Conservation (phyloP, 768 basidiomycete species). For the Mycena venus region DNA sequence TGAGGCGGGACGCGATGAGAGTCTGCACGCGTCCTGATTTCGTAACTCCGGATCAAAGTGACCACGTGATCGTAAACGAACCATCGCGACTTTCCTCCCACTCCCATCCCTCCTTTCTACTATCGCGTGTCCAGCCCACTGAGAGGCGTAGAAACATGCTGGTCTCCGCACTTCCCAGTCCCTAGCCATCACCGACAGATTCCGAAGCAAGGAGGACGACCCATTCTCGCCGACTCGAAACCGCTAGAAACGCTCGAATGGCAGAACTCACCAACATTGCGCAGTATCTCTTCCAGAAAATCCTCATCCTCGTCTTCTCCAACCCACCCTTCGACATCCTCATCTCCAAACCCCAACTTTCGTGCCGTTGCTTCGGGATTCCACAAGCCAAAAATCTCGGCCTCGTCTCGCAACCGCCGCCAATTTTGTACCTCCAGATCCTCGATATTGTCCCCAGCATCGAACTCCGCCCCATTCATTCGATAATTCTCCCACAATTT, state of each 20-base stretch:
- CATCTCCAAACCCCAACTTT: conserved; percentile 9
- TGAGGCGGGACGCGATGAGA: not conserved
- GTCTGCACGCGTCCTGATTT: too few species aligned
- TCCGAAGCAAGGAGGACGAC: too few species aligned
- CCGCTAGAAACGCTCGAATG: not conserved
- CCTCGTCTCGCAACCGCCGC: not conserved
- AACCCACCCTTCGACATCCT: not conserved
- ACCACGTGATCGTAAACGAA: not conserved
- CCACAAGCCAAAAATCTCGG: not conserved
- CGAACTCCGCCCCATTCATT: not conserved
- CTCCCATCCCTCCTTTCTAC: too few species aligned
- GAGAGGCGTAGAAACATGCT: too few species aligned
- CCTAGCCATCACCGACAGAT: too few species aligned
- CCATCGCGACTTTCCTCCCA: not conserved
- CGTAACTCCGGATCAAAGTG: not conserved
- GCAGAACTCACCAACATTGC: not conserved
- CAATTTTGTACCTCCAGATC: not conserved
- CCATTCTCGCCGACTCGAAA: too few species aligned
- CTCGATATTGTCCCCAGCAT: not conserved
- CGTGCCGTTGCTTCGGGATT: conserved; percentile 1
- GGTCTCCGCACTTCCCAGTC: too few species aligned
- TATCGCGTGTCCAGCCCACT: too few species aligned
- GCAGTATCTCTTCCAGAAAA: not conserved
- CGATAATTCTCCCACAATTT: not conserved
- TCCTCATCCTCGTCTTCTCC: not conserved